These are phyloP conservation scores for Trichoderma arundinaceum DNA, from an alignment of 2,329 filamentous ascomycete species.

Conservation along the genomic window DNA sequence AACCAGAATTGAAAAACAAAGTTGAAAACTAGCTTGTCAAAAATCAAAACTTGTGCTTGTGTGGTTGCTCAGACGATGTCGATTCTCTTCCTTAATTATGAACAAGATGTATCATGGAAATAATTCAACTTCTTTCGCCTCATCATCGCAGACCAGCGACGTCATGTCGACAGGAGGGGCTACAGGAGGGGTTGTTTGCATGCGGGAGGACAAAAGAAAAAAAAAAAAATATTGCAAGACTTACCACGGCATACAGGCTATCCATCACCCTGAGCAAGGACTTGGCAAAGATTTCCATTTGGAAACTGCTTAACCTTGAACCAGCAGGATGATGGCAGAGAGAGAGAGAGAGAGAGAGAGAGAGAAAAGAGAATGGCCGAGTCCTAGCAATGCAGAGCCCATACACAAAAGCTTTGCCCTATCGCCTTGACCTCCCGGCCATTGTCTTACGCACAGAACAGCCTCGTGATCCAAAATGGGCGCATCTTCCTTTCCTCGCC, in stretches of 20 bases:
- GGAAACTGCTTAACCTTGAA: too few species aligned
- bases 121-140: constrained; percentile 40
- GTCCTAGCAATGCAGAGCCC: too few species aligned
- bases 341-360: too few species aligned
- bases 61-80: constrained; percentile 42
- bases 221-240: background rate
- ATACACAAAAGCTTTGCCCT: too few species aligned
- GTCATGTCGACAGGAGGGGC: background rate
- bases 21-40: background rate
- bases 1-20: background rate
- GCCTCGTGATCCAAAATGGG: too few species aligned
- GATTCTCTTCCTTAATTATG: constrained; percentile 37
- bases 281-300: background rate
- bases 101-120: constrained; percentile 36
- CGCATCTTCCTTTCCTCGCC: too few species aligned
- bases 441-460: too few species aligned
- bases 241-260: background rate
- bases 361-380: too few species aligned
- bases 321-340: too few species aligned
- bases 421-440: too few species aligned
- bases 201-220: background rate
- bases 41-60: background rate
- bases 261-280: background rate
- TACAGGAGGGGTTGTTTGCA: background rate
- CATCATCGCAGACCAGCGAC: constrained; percentile 34